Evolutionary conservation across 306 rosid genomes (phyloP), one percentile per base, ranked within the genome.

Genomic region (Neltuma alba): DNA sequence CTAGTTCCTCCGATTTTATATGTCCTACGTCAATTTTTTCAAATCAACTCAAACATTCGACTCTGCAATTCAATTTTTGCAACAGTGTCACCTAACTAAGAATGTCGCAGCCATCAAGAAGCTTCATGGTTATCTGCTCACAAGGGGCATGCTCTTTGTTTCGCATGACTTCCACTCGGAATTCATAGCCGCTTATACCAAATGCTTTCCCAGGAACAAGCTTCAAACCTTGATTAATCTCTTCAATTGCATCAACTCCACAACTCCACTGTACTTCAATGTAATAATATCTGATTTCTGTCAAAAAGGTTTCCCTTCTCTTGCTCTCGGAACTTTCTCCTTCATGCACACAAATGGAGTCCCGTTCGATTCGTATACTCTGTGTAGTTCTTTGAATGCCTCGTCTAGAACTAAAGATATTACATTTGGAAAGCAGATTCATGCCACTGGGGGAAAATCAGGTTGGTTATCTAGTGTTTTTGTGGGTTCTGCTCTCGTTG

Each of bases 401-500:
- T 76, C 89, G 0, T 85, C 93, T 20, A 78, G 82, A 82, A 27
- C 88, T 34, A 80, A 66, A 77, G 76, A 88, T 58, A 73, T 70
- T 31, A 40, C 42, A 34, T 88, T 87, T 61, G 91, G 90, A 44
- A 84, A 73, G 66, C 89, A 85, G 85, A 71, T 89, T 61, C 97
- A 92, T 47, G 87, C 89, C 76, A 58, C 76, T 36, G 86, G 84
- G 28, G 75, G 21, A 21, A 90, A 91, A 81, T 86, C 91, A 42
- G 93, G 96, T 36, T 92, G 93, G 92, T 80, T 21, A 47, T 82
- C 88, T 14, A 92, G 93, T 81, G 92, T 89, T 33, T 90, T 88
- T 77, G 87, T 92, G 70, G 97, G 91, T n/a, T 85, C 93, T 87
- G 96, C 96, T 85, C 75, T 92, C 13, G 79, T 90, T 45, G 87